These are phyloP conservation scores for Colletotrichum liriopes DNA, from an alignment of 2,329 filamentous ascomycete species.

Conservation along the genomic window DNA sequence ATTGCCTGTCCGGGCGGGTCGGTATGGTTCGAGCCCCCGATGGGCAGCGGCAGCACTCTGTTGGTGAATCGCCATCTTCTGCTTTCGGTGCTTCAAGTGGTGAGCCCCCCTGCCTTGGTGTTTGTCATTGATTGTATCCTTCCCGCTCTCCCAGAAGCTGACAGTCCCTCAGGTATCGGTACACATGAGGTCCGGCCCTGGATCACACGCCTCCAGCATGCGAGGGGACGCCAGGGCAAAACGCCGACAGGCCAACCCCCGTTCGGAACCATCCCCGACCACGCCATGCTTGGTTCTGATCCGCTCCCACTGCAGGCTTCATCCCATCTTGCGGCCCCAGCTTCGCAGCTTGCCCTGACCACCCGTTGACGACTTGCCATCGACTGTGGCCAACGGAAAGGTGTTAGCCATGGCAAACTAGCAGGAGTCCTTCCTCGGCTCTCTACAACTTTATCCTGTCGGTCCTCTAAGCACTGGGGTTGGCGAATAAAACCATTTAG, in stretches of 20 bases:
- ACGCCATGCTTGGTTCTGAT: slow-evolving; percentile 34
- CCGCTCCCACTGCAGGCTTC: slow-evolving; percentile 35
- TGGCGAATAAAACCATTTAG: slow-evolving; percentile 7
- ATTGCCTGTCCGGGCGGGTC: slow-evolving; percentile 10
- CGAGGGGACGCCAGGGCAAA: slow-evolving; percentile 31
- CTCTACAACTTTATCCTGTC: slow-evolving; percentile 2
- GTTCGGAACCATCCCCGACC: slow-evolving; percentile 40
- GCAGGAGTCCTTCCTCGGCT: not conserved
- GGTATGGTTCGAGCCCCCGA: slow-evolving; percentile 13
- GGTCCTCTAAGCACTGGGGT: not conserved
- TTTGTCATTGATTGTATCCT: slow-evolving; percentile 7
- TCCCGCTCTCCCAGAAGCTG: not conserved
- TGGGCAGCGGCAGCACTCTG: not conserved
- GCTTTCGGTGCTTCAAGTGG: not conserved
- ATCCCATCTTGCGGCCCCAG: slow-evolving; percentile 41
- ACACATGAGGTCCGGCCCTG: not conserved
- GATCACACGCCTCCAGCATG: slow-evolving; percentile 31
- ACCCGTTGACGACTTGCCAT: slow-evolving; percentile 15
- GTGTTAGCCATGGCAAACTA: not conserved
- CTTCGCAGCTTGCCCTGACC: slow-evolving; percentile 9
- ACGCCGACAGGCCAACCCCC: slow-evolving; percentile 34
- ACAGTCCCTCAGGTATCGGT: slow-evolving; percentile 1
- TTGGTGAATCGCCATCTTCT: not conserved
- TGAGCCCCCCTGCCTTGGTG: not conserved
- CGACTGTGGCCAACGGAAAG: slow-evolving; percentile 1